These are phyloP conservation scores for Cladosporium sp. DNA, from an alignment of 2,329 filamentous ascomycete species.

Conservation along the genomic window DNA sequence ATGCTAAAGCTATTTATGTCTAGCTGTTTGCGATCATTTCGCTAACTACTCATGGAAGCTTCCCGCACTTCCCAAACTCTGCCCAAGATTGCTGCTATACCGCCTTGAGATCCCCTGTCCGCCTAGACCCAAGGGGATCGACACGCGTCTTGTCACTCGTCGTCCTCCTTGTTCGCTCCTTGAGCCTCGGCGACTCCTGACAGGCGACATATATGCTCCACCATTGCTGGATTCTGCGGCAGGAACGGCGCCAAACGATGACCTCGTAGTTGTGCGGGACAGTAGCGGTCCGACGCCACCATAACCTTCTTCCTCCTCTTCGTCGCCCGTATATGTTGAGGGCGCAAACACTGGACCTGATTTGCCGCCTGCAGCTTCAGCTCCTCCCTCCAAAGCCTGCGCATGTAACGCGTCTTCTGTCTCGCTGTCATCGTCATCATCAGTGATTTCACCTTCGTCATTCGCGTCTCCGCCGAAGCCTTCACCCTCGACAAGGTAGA, in stretches of 20 bases:
- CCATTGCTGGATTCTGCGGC: slow-evolving; percentile 19
- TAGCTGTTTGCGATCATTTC: too few relatives aligned
- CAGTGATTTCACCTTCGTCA: slow-evolving; percentile 30
- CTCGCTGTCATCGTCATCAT: slow-evolving; percentile 29
- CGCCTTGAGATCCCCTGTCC: slow-evolving; percentile 38
- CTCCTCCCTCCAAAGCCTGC: slow-evolving; percentile 20
- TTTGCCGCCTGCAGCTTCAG: slow-evolving; percentile 20
- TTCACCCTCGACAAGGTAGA: slow-evolving; percentile 69
- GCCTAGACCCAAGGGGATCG: slow-evolving; percentile 45
- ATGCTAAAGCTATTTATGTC: too few relatives aligned
- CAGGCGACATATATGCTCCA: slow-evolving; percentile 13
- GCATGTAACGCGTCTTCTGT: slow-evolving; percentile 18
- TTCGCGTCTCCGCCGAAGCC: slow-evolving; percentile 51
- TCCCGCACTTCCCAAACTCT: slow-evolving; percentile 31
- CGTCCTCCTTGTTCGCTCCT: slow-evolving; percentile 18
- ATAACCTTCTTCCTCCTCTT: slow-evolving; percentile 36
- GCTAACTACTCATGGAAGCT: slow-evolving; percentile 17
- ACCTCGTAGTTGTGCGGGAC: slow-evolving; percentile 29
- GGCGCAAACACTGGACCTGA: slow-evolving; percentile 14
- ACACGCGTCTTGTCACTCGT: slow-evolving; percentile 35
- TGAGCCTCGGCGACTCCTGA: slow-evolving; percentile 22
- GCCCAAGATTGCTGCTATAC: slow-evolving; percentile 44
- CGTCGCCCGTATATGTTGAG: slow-evolving; percentile 4
- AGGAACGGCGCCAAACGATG: slow-evolving; percentile 22
- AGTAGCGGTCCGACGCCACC: slow-evolving; percentile 34